Base-by-base conservation (phyloP, 352 stramenopile genomes). In the Pythium plurisporium region DNA sequence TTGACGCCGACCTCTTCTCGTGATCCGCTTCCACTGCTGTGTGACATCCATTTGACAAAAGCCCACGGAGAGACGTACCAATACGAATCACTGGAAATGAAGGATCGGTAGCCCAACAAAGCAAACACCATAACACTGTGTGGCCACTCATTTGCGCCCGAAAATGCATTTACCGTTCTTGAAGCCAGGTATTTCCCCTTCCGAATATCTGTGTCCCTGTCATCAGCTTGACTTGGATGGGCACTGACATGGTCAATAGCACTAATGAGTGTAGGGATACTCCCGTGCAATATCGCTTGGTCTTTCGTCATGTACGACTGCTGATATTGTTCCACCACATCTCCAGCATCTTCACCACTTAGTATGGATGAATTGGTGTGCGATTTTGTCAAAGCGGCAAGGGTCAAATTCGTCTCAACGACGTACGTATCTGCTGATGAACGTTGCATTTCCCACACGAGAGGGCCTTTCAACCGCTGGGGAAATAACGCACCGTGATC, bases 21-120 rank as follows among this genome's bases (percentile, higher is more conserved):
- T n/a, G n/a, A n/a, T n/a, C n/a, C n/a, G n/a, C n/a, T n/a, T n/a
- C n/a, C n/a, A n/a, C n/a, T n/a, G n/a, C n/a, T n/a, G n/a, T n/a
- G n/a, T n/a, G n/a, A n/a, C 30, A 36, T 36, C 30, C 8, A 9
- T 9, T 42, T 20, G 8, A 23, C 43, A 3, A 52, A 29, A 14
- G 38, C 41, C n/a, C 41, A 26, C n/a, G 48, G 48, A 27, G 45
- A 55, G 20, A 55, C 34, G n/a, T 37, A 55, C 48, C 48, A 55
- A n/a, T 40, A 37, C 27, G 44, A 27, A 15, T 51, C 44, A 23
- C 44, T 51, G 4, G 44, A 46, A 9, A n/a, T 2, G 15, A 55
- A 55, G 3, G 48, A 55, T 3, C 48, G 48, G 26, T 46, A 17
- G 3, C 48, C 48, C 8, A 34, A 19, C 26, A 55, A 37, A 6